These are phyloP conservation scores for Trichomonas vaginalis DNA, from an alignment of 208 protist species.

Conservation along the genomic window DNA sequence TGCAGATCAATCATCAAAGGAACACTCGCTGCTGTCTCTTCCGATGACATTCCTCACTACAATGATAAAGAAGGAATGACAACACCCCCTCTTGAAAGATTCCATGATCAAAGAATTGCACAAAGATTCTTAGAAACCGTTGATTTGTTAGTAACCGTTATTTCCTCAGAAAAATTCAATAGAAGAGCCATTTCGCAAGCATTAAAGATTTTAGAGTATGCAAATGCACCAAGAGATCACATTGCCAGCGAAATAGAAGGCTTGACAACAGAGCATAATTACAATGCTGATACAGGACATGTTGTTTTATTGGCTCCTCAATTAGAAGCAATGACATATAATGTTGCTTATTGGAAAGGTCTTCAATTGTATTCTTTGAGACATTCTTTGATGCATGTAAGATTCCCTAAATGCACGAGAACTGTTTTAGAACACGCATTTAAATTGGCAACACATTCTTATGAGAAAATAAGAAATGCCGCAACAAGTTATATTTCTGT, in stretches of 20 bases:
- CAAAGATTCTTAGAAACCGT: background rate
- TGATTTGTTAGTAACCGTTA: background rate
- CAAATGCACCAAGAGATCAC: background rate
- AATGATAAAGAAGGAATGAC: background rate
- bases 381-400: background rate
- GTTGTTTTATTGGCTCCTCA: background rate
- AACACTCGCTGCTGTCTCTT: background rate
- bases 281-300: background rate
- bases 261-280: background rate
- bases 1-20: background rate
- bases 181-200: background rate
- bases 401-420: background rate
- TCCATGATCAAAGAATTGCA: background rate
- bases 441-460: background rate
- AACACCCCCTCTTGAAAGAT: background rate
- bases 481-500: too few species aligned
- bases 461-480: background rate
- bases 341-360: background rate
- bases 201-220: background rate
- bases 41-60: background rate
- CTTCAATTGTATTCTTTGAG: background rate
- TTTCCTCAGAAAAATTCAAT: background rate
- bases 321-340: background rate
- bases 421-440: background rate
- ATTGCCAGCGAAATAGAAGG: background rate